Evolutionary conservation across 768 basidiomycete species (phyloP).

Genomic region (Pleurotus giganteus): DNA sequence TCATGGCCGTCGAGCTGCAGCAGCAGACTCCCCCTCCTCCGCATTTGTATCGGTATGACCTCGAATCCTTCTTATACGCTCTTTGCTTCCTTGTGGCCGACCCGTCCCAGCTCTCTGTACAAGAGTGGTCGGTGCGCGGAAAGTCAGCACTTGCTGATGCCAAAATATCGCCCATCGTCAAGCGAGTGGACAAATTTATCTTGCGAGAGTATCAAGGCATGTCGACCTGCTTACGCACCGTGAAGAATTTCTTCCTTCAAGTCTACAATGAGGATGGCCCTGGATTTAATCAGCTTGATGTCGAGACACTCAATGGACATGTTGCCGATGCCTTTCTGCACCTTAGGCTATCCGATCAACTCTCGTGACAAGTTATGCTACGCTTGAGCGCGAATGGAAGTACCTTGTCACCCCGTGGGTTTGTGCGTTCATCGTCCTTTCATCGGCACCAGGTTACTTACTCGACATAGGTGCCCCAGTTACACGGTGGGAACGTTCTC

Average conservation of each 20-base stretch:
- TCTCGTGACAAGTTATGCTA: no score
- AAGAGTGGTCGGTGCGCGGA: not conserved
- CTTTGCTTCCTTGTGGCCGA: not conserved
- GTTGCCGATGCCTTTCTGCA: not conserved
- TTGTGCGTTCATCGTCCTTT: no score
- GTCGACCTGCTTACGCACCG: not conserved
- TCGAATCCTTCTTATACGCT: constrained; percentile 4
- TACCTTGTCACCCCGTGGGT: no score
- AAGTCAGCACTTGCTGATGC: not conserved
- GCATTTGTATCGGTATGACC: constrained; percentile 2
- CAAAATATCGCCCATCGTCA: not conserved
- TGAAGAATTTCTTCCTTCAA: not conserved
- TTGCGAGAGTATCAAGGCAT: not conserved
- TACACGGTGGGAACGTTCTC: no score
- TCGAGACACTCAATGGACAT: not conserved
- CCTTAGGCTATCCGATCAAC: no score
- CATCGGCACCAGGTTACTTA: no score
- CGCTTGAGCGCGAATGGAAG: no score
- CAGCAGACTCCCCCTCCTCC: not conserved
- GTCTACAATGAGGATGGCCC: not conserved
- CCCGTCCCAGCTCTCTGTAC: not conserved
- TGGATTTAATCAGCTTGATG: not conserved
- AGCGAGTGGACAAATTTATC: not conserved
- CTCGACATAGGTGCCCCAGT: no score
- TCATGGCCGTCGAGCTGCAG: not conserved